A percentile compares a stretch with the other conserved stretches of the same genome.
Conservation (phyloP, 495 filamentous ascomycete genomes). For the Alectoria sarmentosa region DNA sequence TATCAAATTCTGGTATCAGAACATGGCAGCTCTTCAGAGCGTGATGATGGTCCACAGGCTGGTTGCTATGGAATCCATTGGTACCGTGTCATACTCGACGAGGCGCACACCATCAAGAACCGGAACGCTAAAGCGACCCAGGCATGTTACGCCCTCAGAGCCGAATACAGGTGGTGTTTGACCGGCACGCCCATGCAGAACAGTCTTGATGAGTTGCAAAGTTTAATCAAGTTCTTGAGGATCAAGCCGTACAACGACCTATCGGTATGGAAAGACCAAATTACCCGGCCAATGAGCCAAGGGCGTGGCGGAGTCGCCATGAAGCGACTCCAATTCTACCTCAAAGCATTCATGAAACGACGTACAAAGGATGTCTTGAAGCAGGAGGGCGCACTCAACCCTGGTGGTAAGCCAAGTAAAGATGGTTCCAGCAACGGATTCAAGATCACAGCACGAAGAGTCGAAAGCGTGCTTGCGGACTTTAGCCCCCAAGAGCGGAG, state of each 20-base stretch:
- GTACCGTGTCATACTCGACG: slow-evolving; percentile 93
- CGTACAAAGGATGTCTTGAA: slow-evolving; percentile 93
- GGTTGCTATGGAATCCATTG: slow-evolving; percentile 89
- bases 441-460: slow-evolving; percentile 79
- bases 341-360: slow-evolving; percentile 95
- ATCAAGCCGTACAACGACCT: slow-evolving; percentile 85
- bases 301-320: slow-evolving; percentile 86
- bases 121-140: slow-evolving; percentile 90
- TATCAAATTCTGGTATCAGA: slow-evolving; percentile 94
- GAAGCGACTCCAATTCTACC: slow-evolving; percentile 66
- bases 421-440: slow-evolving; percentile 53
- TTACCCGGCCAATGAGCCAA: slow-evolving; percentile 76
- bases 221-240: slow-evolving; percentile 84
- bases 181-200: slow-evolving; percentile 97
- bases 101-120: slow-evolving; percentile 98
- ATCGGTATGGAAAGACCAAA: slow-evolving; percentile 77
- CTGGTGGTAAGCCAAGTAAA: slow-evolving; percentile 51
- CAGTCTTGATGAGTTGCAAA: slow-evolving; percentile 94
- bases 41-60: slow-evolving; percentile 49
- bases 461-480: slow-evolving; percentile 69
- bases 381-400: slow-evolving; percentile 66
- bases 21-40: slow-evolving; percentile 56
- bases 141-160: slow-evolving; percentile 70
- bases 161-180: slow-evolving; percentile 90
- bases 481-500: slow-evolving; percentile 72